Percentiles rank a stretch among this genome's conserved stretches.
Conservation (phyloP, 78 protist species). For the Mantamonas sphyraenae region DNA sequence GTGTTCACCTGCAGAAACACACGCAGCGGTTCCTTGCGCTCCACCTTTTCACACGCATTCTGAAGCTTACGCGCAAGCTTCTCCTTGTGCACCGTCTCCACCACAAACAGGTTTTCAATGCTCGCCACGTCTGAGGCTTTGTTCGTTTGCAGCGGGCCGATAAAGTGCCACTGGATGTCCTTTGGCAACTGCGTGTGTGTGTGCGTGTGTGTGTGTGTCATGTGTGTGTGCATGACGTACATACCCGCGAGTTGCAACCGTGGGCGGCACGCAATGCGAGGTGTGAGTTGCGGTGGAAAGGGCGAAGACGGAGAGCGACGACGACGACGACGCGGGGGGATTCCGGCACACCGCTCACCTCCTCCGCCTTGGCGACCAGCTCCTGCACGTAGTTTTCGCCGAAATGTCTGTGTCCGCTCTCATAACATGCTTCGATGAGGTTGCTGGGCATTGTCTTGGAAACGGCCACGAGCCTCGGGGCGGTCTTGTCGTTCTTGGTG, state of each 20-base stretch:
- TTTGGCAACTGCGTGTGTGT: slow-evolving; percentile 34
- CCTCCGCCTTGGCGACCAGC: slow-evolving; percentile 47
- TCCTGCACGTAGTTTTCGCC: slow-evolving; percentile 82
- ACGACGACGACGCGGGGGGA: no score
- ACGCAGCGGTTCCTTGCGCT: background rate
- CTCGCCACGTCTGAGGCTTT: slow-evolving; percentile 24
- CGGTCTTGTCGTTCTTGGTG: no score
- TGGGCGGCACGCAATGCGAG: no score
- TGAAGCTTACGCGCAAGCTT: slow-evolving; percentile 31
- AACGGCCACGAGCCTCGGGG: slow-evolving; percentile 62
- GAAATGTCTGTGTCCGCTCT: slow-evolving; percentile 46
- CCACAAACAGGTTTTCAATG: background rate
- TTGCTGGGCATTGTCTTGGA: slow-evolving; percentile 55
- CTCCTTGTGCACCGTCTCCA: slow-evolving; percentile 49
- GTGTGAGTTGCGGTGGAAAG: no score
- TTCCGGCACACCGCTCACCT: no score
- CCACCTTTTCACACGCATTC: background rate
- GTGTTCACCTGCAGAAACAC: slow-evolving; percentile 61
- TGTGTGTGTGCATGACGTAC: no score
- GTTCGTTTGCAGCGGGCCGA: slow-evolving; percentile 73
- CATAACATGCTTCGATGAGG: slow-evolving; percentile 23
- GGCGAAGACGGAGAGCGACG: no score
- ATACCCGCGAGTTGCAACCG: no score
- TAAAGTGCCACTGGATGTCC: slow-evolving; percentile 64
- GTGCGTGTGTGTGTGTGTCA: no score